Base-by-base conservation (phyloP, 2,329 filamentous ascomycete species). In the Neobulgaria alba region DNA sequence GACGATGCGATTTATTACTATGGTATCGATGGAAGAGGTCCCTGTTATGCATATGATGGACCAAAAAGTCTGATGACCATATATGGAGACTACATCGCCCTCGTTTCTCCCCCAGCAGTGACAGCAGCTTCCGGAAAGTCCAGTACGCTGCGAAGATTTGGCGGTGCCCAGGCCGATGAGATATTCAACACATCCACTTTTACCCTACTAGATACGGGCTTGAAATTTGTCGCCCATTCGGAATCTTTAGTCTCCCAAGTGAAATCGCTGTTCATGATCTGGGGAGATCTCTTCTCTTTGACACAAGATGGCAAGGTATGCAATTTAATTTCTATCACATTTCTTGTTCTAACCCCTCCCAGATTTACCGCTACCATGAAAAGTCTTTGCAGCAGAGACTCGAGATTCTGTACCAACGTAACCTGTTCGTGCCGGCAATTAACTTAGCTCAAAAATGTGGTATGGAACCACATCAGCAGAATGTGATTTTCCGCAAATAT, bases 1-100 rank as follows among this genome's bases (percentile, higher is more conserved):
- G 87, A 95, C 52, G 93, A 98, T 72, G 92, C 90, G 5, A 83
- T 98, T 39, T 96, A 96, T 64, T 89, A 86, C 44, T 98, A 96
- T 63, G 85, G 82, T 0, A 66, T 83, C 1, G 84, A 92, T 43
- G 90, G 90, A 0, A 77, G 89, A 44, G 88, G 88, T 0, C 82
- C 87, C 1, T 90, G 87, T 30, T 89, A 85, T 62, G 88, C 88
- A 0, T 96, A 93, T 58, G 90, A 98, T 59, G 84, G 86, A 4
- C 79, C 84, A 5, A 98, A 98, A 66, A 89, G 81, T 53, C 71
- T 86, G 41, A 77, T 95, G 26, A 72, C 77, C 33, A 76, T 85
- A 10, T 92, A 84, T 62, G 78, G 81, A 42, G 85, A 95, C 55
- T 96, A 98, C 59, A 75, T 95, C 35, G 84, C 84, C 5, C 67